These are phyloP conservation scores for Hibiscus mutabilis DNA, from an alignment of 345 rosid genomes.

Conservation along the genomic window DNA sequence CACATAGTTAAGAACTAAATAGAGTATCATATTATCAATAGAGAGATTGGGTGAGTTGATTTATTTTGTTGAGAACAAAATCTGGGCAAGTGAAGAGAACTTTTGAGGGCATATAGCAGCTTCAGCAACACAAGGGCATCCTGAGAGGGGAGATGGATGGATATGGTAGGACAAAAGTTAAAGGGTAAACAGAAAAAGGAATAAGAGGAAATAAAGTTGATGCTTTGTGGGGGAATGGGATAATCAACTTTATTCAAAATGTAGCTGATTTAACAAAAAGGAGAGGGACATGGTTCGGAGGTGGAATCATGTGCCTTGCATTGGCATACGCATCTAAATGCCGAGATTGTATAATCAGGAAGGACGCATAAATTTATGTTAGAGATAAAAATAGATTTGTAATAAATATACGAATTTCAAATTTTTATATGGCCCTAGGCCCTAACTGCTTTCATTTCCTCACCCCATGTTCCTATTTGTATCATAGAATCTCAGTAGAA, in stretches of 20 bases:
- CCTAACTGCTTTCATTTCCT: too few relatives aligned
- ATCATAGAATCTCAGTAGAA: too few relatives aligned
- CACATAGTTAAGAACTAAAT: too few relatives aligned
- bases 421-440: too few relatives aligned
- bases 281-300: constrained; percentile 5
- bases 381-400: too few relatives aligned
- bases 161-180: not conserved
- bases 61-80: too few relatives aligned
- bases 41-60: too few relatives aligned
- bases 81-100: too few relatives aligned
- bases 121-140: constrained; percentile 7
- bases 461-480: too few relatives aligned
- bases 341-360: not conserved
- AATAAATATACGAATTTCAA: too few relatives aligned
- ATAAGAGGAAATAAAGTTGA: constrained; percentile 15
- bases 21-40: too few relatives aligned
- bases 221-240: constrained; percentile 13
- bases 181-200: constrained; percentile 1
- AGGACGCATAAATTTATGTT: too few relatives aligned
- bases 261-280: constrained; percentile 28
- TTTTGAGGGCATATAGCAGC: not conserved
- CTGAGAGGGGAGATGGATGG: not conserved
- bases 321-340: not conserved
- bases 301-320: constrained; percentile 33
- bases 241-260: constrained; percentile 32